Base-by-base conservation (phyloP, 129 eudicot species). In the Ambrosia artemisiifolia region DNA sequence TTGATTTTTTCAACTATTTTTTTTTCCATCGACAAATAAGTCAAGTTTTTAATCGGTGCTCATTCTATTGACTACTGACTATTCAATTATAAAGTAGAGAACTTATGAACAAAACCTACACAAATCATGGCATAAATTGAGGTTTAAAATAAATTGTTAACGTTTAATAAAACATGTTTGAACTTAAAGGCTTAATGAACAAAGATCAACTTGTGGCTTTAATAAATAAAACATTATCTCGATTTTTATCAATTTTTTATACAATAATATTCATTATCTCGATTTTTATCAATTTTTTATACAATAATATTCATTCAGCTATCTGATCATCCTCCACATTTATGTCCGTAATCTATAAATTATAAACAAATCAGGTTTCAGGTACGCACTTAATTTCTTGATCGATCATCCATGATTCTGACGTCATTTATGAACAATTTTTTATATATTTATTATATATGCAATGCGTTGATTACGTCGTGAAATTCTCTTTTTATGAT, bases 121-220 rank as follows among this genome's bases (percentile, higher is more conserved):
- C 53, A 78, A 70, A 78, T 78, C 82, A 78, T 71, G 82, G 72
- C 77, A 38, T 63, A 73, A 78, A 51, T 40, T 71, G 53, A 28
- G 82, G 82, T 32, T 19, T n/a, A 44, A 10, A 9, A 68, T 8
- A 12, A 33, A 6, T 56, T 30, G 49, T 40, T 50, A 30, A 59
- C 2, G 6, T 48, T 46, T 14, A 46, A 13, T 4, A 17, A 17
- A 53, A 53, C 19, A 49, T 49, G 7, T 49, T 49, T 18, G 13
- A 59, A 2, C 8, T 0, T 40, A 40, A 40, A 40, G 44, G 44
- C 44, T 40, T 40, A 40, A 40, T 7, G 44, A 40, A 7, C 44
- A 7, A 40, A 8, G 44, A 40, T 10, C 44, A 40, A 40, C 44
- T 40, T 6, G 44, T 40, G 44, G 11, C 9, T 40, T 40, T 40